Evolutionary conservation across 2,329 filamentous ascomycete species (phyloP).

Genomic region (Botryotinia calthae): DNA sequence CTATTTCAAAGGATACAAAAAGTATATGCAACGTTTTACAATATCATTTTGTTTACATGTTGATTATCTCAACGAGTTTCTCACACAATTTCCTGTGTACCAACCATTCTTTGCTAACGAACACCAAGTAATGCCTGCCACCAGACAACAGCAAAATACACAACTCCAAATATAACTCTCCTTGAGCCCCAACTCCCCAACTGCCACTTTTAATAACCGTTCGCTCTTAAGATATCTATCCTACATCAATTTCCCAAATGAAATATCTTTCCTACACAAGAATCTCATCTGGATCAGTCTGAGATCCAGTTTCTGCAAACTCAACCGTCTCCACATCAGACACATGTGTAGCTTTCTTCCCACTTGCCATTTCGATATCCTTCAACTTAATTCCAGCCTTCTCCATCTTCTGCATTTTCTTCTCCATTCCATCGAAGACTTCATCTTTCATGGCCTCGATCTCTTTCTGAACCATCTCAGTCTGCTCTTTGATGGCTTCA

Average conservation of each 20-base stretch:
- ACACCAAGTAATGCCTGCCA: not conserved
- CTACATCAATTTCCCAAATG: not conserved
- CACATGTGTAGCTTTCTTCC: not conserved
- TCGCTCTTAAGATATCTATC: not conserved
- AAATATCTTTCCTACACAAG: not conserved
- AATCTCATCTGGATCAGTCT: not conserved
- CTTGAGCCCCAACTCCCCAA: not conserved
- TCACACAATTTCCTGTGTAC: not conserved
- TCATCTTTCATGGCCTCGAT: not conserved
- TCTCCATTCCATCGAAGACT: not conserved
- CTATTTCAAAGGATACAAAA: not conserved
- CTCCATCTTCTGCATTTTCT: not conserved
- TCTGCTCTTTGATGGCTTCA: not conserved
- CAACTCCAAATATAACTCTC: not conserved
- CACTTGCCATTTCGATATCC: not conserved
- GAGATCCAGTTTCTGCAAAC: constrained; percentile 5
- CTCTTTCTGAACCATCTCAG: not conserved
- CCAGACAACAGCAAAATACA: not conserved
- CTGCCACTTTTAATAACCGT: not conserved
- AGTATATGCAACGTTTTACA: not conserved
- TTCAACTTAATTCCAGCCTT: not conserved
- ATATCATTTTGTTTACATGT: not conserved
- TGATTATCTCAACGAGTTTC: not conserved
- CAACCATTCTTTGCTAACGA: not conserved
- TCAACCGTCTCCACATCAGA: not conserved